These are phyloP conservation scores for Cladorrhinum sp. DNA, from an alignment of 2,329 filamentous ascomycete genomes.

Conservation along the genomic window DNA sequence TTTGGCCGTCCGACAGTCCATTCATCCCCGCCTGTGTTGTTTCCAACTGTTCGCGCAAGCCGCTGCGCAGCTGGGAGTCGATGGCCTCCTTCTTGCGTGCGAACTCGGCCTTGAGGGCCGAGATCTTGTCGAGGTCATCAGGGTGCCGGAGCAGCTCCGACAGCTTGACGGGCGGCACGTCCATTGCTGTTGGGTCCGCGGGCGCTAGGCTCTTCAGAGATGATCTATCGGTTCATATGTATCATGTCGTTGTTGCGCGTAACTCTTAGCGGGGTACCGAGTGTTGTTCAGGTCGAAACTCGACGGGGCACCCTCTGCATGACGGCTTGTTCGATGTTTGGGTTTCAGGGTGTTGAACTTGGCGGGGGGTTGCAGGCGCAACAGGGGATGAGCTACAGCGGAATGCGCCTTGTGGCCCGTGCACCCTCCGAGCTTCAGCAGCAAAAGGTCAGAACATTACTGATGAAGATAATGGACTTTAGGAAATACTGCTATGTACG, in stretches of 20 bases:
- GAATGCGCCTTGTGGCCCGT: background rate
- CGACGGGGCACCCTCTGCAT: background rate
- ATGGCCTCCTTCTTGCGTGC: conserved; percentile 88
- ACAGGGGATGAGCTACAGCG: background rate
- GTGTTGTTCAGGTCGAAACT: background rate
- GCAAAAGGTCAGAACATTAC: background rate
- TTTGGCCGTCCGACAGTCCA: conserved; percentile 83
- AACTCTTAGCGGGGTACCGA: background rate
- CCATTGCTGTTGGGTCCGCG: conserved; percentile 44
- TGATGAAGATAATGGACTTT: background rate
- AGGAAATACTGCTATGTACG: background rate
- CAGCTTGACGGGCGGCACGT: conserved; percentile 72
- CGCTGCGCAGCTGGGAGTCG: conserved; percentile 84
- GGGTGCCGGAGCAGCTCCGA: conserved; percentile 91
- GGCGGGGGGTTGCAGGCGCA: background rate
- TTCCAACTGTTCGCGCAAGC: conserved; percentile 87
- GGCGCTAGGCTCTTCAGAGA: background rate
- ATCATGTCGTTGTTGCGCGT: background rate
- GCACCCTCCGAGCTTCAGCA: background rate
- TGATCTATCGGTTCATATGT: background rate
- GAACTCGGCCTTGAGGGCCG: conserved; percentile 86
- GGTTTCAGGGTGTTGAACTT: background rate
- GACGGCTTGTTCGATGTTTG: background rate
- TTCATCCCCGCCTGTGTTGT: conserved; percentile 91
- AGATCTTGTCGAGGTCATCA: conserved; percentile 96